These are phyloP conservation scores for Typha latifolia DNA, from an alignment of 176 grass and related monocot species.

Conservation along the genomic window DNA sequence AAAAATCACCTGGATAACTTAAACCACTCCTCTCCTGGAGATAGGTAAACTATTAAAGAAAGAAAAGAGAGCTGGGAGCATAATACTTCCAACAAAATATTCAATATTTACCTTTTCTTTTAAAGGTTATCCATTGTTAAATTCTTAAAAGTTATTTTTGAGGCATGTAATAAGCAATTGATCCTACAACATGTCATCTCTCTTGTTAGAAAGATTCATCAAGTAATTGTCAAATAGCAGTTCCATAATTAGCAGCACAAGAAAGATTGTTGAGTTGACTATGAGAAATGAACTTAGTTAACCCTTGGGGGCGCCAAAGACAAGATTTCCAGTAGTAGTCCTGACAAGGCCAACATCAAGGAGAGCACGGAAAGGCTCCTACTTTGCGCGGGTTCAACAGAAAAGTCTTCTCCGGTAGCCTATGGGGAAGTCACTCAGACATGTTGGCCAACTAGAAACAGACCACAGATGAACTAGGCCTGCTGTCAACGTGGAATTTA, in stretches of 20 bases:
- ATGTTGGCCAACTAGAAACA: background rate
- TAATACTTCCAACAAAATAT: too few relatives aligned
- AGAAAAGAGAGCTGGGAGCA: too few relatives aligned
- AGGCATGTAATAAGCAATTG: background rate
- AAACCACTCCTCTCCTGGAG: too few relatives aligned
- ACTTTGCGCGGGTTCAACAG: slow-evolving; percentile 57
- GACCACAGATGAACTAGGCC: background rate
- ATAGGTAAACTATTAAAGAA: too few relatives aligned
- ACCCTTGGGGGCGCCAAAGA: slow-evolving; percentile 84
- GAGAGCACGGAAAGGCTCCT: slow-evolving; percentile 80
- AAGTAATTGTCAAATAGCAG: background rate
- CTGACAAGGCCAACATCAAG: slow-evolving; percentile 77
- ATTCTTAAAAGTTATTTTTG: too few relatives aligned
- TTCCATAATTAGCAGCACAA: background rate
- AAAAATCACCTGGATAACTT: too few relatives aligned
- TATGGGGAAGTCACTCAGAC: slow-evolving; percentile 1
- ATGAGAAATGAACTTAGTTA: background rate
- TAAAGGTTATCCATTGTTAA: too few relatives aligned
- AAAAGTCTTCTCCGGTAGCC: slow-evolving; percentile 80
- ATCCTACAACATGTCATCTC: background rate
- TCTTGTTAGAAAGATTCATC: background rate
- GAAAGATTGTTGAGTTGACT: background rate
- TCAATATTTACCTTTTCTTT: too few relatives aligned
- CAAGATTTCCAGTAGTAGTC: slow-evolving; percentile 70
- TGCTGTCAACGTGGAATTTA: background rate